Conservation (phyloP, 768 basidiomycete species). For the Lyophyllum atratum region DNA sequence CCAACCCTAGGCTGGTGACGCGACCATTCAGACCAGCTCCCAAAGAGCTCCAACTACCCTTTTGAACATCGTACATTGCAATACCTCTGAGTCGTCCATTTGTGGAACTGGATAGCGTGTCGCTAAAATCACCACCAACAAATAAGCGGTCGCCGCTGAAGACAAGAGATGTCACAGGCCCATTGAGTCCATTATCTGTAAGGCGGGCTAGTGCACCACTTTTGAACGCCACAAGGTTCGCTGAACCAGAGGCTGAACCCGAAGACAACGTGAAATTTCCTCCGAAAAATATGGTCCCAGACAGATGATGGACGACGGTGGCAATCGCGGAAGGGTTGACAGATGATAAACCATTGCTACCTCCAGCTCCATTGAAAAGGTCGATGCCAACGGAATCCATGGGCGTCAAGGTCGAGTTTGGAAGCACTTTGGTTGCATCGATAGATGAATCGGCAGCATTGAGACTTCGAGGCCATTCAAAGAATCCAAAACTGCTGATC, state of each 20-base stretch:
- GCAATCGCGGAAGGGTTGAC: constrained; percentile 43
- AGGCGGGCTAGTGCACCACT: constrained; percentile 55
- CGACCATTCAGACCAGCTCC: constrained; percentile 75
- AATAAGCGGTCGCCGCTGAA: constrained; percentile 66
- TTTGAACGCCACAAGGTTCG: constrained; percentile 76
- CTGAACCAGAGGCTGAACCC: constrained; percentile 52
- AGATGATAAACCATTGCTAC: constrained; percentile 35
- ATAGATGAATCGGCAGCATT: constrained; percentile 32
- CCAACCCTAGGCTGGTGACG: constrained; percentile 62
- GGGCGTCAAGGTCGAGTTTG: constrained; percentile 70
- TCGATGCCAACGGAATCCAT: constrained; percentile 65
- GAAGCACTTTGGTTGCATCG: constrained; percentile 63
- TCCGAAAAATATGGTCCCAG: constrained; percentile 69
- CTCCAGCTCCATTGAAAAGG: constrained; percentile 63
- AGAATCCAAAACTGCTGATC: constrained; percentile 77
- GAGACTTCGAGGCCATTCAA: constrained; percentile 76
- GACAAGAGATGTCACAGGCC: constrained; percentile 69
- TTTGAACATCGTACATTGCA: constrained; percentile 69
- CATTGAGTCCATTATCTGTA: constrained; percentile 75
- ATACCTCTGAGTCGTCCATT: constrained; percentile 57
- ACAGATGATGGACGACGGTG: constrained; percentile 64
- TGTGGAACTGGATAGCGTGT: constrained; percentile 57
- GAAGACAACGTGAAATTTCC: constrained; percentile 72
- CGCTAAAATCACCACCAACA: constrained; percentile 87
- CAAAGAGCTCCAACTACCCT: constrained; percentile 67